Evolutionary conservation across 495 filamentous ascomycete species (phyloP), one percentile per base, ranked within the genome.

Genomic region (Xylaria flabelliformis): DNA sequence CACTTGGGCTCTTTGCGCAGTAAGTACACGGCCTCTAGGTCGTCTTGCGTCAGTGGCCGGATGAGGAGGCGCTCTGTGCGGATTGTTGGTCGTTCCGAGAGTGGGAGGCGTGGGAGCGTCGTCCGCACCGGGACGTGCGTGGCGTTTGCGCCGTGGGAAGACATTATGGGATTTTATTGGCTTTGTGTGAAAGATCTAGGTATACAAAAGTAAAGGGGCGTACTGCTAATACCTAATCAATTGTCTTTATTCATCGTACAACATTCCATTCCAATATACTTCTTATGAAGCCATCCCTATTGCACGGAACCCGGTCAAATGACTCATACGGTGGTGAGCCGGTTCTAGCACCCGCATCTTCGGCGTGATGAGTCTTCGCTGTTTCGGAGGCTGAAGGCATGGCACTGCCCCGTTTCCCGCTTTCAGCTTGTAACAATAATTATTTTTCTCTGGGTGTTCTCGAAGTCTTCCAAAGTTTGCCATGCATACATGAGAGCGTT

Each of bases 1-100:
- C 85, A 83, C 71, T 84, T 80, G 4, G 82, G 77, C 70, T 86
- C 78, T 19, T 71, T 79, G 34, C 85, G 84, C 12, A 87, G 74
- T 13, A 42, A 42, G 61, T 80, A 78, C 24, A 82, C 36, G 7
- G 68, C 80, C 1, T 72, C 48, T 1, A 83, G 50, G 69, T 87
- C 85, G 41, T 68, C 72, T 8, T 70, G 15, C 36, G 26, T 53
- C 17, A 80, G 69, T 0, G 80, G 71, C 4, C 85, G 83, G 42
- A 86, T 64, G 65, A 83, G 69, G 32, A 87, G 77, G 9, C 84
- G 82, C 19, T 76, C 71, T 8, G 84, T 87, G 41, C 42, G 65
- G 50, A 85, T 72, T 1, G 76, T 63, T 2, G 62, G 26, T 19
- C 79, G 74, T 10, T 56, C 58, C 0, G 68, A 5, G 64, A 79